Conservation (phyloP, 148 eudicot genomes). For the Vaccinium macrocarpon region DNA sequence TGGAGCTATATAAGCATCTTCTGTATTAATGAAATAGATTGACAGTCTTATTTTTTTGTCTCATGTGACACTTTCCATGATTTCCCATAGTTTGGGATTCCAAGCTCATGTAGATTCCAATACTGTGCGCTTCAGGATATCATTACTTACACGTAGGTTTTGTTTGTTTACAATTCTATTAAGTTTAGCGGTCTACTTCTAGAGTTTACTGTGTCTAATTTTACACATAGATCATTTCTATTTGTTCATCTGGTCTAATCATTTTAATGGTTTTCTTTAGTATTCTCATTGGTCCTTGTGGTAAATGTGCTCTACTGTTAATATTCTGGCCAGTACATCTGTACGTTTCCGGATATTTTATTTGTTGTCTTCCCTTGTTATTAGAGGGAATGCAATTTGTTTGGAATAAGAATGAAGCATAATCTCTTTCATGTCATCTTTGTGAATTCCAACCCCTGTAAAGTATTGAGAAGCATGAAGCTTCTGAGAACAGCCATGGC, state of each 20-base stretch:
- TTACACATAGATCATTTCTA: not conserved
- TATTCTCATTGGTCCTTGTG: not conserved
- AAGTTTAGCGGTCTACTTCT: not conserved
- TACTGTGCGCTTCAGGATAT: not conserved
- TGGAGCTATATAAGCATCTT: not conserved
- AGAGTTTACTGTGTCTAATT: not conserved
- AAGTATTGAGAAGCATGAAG: not conserved
- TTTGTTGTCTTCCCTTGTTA: not conserved
- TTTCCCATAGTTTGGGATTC: not conserved
- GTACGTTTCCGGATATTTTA: not conserved
- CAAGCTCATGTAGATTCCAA: slow-evolving; percentile 2
- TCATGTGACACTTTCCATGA: not conserved
- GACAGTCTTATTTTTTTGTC: not conserved
- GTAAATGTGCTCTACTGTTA: not conserved
- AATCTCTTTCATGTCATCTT: not conserved
- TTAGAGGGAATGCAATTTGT: not conserved
- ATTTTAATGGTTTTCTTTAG: not conserved
- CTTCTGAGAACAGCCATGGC: not conserved
- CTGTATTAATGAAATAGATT: not conserved
- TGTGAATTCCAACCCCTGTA: not conserved
- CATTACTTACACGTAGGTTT: not conserved
- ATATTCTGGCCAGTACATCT: not conserved
- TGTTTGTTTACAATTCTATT: not conserved
- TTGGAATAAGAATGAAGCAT: slow-evolving; percentile 2
- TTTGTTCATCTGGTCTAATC: not conserved